Percentiles rank a stretch among this genome's conserved stretches.
phyloP scores from a whole-genome alignment of 2,329 filamentous ascomycete genomes.

The Diplodia intermedia region DNA sequence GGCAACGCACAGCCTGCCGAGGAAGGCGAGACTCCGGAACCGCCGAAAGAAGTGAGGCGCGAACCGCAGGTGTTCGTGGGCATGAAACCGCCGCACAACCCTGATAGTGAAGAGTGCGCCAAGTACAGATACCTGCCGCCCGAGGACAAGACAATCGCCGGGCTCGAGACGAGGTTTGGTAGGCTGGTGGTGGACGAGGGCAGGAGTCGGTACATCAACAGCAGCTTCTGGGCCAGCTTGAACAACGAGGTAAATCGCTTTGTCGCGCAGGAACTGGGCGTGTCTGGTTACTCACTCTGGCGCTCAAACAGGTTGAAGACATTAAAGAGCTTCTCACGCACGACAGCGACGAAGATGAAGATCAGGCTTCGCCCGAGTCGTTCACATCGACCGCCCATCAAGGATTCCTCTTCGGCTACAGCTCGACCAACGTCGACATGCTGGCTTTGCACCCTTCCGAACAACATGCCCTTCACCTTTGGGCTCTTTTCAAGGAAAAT shows the following conservation, averaged over 20 bases:
- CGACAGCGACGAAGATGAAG: slow-evolving; percentile 66
- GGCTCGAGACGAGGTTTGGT: slow-evolving; percentile 65
- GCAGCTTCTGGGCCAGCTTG: slow-evolving; percentile 76
- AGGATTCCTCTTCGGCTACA: slow-evolving; percentile 75
- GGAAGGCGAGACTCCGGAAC: not conserved
- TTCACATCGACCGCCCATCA: slow-evolving; percentile 60
- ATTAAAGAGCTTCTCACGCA: slow-evolving; percentile 69
- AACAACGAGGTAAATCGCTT: slow-evolving; percentile 69
- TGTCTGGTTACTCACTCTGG: slow-evolving; percentile 19
- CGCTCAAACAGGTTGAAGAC: slow-evolving; percentile 60
- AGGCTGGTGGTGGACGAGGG: slow-evolving; percentile 74
- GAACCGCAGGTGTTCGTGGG: not conserved
- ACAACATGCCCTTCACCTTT: slow-evolving; percentile 70
- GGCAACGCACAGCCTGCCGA: slow-evolving; percentile 48
- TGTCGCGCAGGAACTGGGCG: not conserved
- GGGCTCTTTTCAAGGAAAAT: slow-evolving; percentile 75
- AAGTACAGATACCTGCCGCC: slow-evolving; percentile 28
- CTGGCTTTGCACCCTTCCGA: slow-evolving; percentile 68
- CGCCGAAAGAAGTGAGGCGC: not conserved
- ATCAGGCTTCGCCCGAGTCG: slow-evolving; percentile 51
- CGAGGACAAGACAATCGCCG: slow-evolving; percentile 43
- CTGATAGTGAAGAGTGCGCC: slow-evolving; percentile 39
- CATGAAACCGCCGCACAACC: slow-evolving; percentile 2
- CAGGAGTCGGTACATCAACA: slow-evolving; percentile 75
- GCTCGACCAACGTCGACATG: slow-evolving; percentile 72